These are phyloP conservation scores for Pulveroboletus sp. DNA, from an alignment of 768 basidiomycete genomes.

Conservation along the genomic window DNA sequence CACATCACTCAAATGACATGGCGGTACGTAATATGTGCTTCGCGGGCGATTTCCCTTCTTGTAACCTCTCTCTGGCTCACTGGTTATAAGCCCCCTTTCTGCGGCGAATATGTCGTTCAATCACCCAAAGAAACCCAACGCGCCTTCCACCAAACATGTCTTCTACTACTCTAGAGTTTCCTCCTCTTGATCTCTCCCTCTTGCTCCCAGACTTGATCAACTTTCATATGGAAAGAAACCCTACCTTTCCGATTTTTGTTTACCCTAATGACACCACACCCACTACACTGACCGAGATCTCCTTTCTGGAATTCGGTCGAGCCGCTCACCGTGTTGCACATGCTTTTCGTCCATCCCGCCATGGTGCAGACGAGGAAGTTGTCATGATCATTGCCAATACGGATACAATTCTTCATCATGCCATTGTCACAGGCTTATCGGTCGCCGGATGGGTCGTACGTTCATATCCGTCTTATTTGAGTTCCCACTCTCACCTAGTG, in stretches of 20 bases:
- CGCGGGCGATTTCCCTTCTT: background rate
- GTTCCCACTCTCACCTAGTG: background rate
- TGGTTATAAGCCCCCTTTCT: conserved; percentile 14
- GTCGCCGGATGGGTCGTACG: conserved; percentile 5
- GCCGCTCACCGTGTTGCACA: conserved; percentile 32
- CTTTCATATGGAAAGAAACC: conserved; percentile 21
- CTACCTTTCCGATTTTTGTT: conserved; percentile 10
- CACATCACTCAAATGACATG: background rate
- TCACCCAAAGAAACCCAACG: background rate
- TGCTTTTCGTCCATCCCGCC: conserved; percentile 16
- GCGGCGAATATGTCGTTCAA: background rate
- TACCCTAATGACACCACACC: conserved; percentile 13
- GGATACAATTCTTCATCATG: conserved; percentile 30
- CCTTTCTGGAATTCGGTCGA: conserved; percentile 22
- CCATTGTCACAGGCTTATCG: conserved; percentile 21
- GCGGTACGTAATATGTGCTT: background rate
- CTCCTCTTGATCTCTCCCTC: conserved; percentile 19
- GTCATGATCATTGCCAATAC: conserved; percentile 32
- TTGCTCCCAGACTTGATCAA: conserved; percentile 22
- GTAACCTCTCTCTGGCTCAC: background rate
- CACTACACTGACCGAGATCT: conserved; percentile 4
- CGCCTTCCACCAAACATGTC: background rate
- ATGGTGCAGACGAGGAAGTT: conserved; percentile 22
- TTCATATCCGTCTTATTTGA: background rate
- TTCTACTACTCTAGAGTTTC: conserved; percentile 6